Percentiles rank a stretch among this genome's conserved stretches.
Evolutionary conservation across 2,329 filamentous ascomycete genomes (phyloP).

Genomic region (Sphaceloma murrayae): DNA sequence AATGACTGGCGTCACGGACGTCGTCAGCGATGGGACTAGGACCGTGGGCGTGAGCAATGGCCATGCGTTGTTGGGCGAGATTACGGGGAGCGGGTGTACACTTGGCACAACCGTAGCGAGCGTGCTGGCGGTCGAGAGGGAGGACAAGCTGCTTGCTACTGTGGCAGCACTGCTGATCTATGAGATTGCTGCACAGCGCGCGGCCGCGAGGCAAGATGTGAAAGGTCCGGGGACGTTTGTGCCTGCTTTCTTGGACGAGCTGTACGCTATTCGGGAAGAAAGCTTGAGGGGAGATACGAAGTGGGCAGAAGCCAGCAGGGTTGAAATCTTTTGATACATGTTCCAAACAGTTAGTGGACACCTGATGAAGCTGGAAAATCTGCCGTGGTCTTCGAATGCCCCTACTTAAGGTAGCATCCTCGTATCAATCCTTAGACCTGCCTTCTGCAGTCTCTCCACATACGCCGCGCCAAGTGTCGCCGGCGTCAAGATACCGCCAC

Average conservation of each 20-base stretch:
- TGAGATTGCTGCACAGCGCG: slow-evolving; percentile 65
- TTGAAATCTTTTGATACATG: slow-evolving; percentile 27
- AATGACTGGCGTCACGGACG: slow-evolving; percentile 71
- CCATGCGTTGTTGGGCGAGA: slow-evolving; percentile 56
- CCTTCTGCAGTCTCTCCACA: slow-evolving; percentile 52
- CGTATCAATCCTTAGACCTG: slow-evolving; percentile 53
- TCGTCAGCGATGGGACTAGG: slow-evolving; percentile 62
- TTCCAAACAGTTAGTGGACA: background rate
- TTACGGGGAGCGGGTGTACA: slow-evolving; percentile 72
- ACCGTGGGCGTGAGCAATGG: slow-evolving; percentile 67
- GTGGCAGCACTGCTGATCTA: slow-evolving; percentile 67
- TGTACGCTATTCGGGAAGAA: slow-evolving; percentile 42
- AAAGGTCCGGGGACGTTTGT: slow-evolving; percentile 79
- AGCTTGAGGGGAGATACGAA: slow-evolving; percentile 39
- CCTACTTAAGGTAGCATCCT: slow-evolving; percentile 25
- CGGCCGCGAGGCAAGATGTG: slow-evolving; percentile 50
- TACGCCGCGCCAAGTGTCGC: slow-evolving; percentile 59
- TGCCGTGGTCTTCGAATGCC: no score
- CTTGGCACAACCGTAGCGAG: slow-evolving; percentile 74
- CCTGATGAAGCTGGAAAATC: no score
- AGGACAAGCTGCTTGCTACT: slow-evolving; percentile 61
- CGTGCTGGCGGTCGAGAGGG: slow-evolving; percentile 54
- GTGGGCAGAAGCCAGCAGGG: slow-evolving; percentile 47
- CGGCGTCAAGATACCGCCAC: slow-evolving; percentile 62
- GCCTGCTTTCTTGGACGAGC: slow-evolving; percentile 69